Conservation (phyloP, 1,284 basidiomycete genomes). For the Xerocomus nothofagi region DNA sequence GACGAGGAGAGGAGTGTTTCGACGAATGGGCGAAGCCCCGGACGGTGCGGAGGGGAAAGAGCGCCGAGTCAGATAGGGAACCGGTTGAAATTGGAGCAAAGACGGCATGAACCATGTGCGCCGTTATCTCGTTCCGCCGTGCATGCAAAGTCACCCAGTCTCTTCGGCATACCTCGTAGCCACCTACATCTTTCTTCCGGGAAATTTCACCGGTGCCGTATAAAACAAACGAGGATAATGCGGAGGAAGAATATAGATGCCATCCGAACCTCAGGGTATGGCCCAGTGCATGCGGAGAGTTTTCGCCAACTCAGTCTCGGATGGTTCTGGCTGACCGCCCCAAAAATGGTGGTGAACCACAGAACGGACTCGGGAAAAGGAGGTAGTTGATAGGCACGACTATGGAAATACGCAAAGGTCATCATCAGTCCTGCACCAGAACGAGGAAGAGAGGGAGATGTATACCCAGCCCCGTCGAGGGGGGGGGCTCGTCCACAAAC, state of each 20-base stretch:
- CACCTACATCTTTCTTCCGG: constrained; percentile 36
- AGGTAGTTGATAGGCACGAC: constrained; percentile 60
- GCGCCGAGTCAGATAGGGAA: no score
- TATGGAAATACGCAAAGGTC: constrained; percentile 29
- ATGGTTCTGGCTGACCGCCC: constrained; percentile 30
- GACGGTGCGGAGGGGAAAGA: no score
- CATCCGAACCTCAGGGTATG: constrained; percentile 59
- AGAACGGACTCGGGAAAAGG: constrained; percentile 40
- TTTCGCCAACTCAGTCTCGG: constrained; percentile 53
- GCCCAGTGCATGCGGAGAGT: constrained; percentile 47
- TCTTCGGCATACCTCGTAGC: constrained; percentile 60
- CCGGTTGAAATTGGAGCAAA: no score
- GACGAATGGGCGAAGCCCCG: no score
- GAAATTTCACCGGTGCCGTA: constrained; percentile 32
- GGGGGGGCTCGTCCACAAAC: constrained; percentile 11
- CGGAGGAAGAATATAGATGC: constrained; percentile 47
- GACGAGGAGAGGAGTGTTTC: no score
- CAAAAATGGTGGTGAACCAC: constrained; percentile 20
- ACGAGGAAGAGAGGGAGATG: constrained; percentile 1
- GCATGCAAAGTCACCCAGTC: constrained; percentile 39
- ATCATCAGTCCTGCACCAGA: background rate
- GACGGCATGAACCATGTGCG: constrained; percentile 70
- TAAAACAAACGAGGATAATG: constrained; percentile 42
- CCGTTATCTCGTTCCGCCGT: constrained; percentile 60
- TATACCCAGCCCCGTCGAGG: constrained; percentile 48